These are phyloP conservation scores for Saturnispora zaruensis DNA, from an alignment of 805 yeast genomes.

Conservation along the genomic window DNA sequence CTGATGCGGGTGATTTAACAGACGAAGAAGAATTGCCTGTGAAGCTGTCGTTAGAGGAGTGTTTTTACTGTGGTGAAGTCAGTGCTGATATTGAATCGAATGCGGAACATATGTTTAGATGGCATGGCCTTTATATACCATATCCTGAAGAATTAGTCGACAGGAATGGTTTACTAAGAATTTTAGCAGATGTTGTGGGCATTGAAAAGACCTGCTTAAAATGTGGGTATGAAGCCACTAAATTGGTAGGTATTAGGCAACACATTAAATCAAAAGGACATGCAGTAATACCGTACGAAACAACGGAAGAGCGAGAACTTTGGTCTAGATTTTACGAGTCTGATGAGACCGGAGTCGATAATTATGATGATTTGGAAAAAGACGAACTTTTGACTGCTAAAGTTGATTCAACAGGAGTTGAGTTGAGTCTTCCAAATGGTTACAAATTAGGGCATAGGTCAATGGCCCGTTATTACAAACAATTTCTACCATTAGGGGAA, in stretches of 20 bases:
- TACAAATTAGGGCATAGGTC: conserved; percentile 71
- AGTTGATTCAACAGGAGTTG: conserved; percentile 40
- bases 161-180: conserved; percentile 56
- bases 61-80: conserved; percentile 42
- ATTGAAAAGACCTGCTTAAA: conserved; percentile 72
- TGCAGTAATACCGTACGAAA: conserved; percentile 81
- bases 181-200: conserved; percentile 68
- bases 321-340: conserved; percentile 75
- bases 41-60: conserved; percentile 33
- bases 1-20: conserved; percentile 13
- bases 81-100: conserved; percentile 35
- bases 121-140: conserved; percentile 83
- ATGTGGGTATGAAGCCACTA: conserved; percentile 74
- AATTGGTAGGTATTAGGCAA: conserved; percentile 75
- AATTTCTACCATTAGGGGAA: conserved; percentile 38
- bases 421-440: conserved; percentile 69
- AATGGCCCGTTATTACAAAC: conserved; percentile 58
- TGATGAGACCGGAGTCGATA: not conserved
- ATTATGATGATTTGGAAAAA: conserved; percentile 10
- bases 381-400: conserved; percentile 24
- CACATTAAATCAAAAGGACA: conserved; percentile 82
- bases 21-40: conserved; percentile 18
- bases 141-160: conserved; percentile 64
- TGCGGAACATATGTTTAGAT: conserved; percentile 63
- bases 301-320: conserved; percentile 59